A percentile compares a stretch with the other conserved stretches of the same genome.
Evolutionary conservation across 129 eudicot genomes (phyloP).

Genomic region (sunflower (Helianthus annuus)): HanXRQr2.0-SUNRISE NC_035448.2:70168957-70169456

Average conservation of each 20-base stretch:
- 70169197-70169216: conserved; percentile 63
- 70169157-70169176: conserved; percentile 52
- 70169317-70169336: no score
- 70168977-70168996: not conserved
- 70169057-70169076: not conserved
- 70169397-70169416: no score
- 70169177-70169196: conserved; percentile 55
- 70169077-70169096: not conserved
- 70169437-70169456: no score
- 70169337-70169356: no score
- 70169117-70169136: not conserved
- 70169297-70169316: not conserved
- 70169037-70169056: not conserved
- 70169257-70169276: conserved; percentile 9
- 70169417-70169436: no score
- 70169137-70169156: conserved; percentile 43
- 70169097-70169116: not conserved
- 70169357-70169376: no score
- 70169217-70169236: conserved; percentile 63
- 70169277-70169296: not conserved
- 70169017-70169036: not conserved
- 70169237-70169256: conserved; percentile 62
- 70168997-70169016: no score
- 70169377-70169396: no score
- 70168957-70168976: not conserved